A percentile compares a stretch with the other conserved stretches of the same genome.
These are phyloP conservation scores for Colletotrichum viniferum DNA, from an alignment of 2,329 filamentous ascomycete genomes.

Conservation along the genomic window DNA sequence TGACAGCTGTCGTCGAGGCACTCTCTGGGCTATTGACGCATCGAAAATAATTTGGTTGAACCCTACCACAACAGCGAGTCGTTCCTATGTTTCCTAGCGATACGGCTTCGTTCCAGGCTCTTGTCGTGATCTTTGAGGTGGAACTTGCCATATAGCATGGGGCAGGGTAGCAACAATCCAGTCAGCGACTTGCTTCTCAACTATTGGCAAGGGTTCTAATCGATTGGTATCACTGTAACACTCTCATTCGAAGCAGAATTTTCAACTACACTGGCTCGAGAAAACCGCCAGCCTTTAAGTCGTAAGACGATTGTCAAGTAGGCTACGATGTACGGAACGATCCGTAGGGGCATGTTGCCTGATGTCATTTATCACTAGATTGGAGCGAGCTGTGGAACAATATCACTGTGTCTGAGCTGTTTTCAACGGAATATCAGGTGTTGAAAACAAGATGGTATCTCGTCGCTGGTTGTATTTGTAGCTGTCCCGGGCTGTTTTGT, in stretches of 20 bases:
- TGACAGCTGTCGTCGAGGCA: too few relatives aligned
- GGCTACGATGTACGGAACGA: background rate
- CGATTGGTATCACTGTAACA: background rate
- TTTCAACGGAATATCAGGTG: background rate
- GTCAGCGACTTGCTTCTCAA: background rate
- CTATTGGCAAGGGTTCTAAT: background rate
- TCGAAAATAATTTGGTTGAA: background rate
- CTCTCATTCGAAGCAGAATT: background rate
- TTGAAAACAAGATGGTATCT: background rate
- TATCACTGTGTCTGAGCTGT: background rate
- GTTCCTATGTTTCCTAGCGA: background rate
- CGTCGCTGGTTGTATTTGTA: background rate
- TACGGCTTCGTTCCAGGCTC: background rate
- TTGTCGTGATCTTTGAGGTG: background rate
- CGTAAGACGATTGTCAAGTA: background rate
- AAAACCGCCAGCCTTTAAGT: background rate
- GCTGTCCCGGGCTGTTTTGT: background rate
- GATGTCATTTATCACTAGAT: background rate
- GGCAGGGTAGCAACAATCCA: background rate
- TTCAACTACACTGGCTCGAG: background rate
- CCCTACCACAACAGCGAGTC: background rate
- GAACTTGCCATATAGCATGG: background rate
- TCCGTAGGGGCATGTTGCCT: background rate
- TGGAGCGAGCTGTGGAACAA: background rate
- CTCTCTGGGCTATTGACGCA: background rate